phyloP scores from a whole-genome alignment of 768 basidiomycete species.

The Tremella mesenterica region DNA sequence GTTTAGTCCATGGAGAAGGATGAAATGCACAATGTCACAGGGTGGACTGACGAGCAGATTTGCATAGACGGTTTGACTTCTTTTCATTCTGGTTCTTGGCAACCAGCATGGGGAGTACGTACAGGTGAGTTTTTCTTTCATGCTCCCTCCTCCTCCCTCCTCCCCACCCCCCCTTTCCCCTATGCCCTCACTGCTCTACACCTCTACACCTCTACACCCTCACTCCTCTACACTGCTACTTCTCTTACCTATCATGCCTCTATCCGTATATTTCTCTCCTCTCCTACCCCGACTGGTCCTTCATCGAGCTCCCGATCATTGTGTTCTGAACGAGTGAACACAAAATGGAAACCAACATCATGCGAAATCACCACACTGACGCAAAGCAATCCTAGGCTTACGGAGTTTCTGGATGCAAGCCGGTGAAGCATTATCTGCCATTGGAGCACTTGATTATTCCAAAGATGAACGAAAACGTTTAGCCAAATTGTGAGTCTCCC shows the following conservation, averaged over 20 bases:
- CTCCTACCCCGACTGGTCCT: background rate
- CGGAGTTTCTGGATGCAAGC: slow-evolving; percentile 44
- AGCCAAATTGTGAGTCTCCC: slow-evolving; percentile 30
- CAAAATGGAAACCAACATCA: too few species aligned
- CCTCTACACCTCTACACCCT: too few species aligned
- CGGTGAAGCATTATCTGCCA: slow-evolving; percentile 37
- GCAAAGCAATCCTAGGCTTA: slow-evolving; percentile 43
- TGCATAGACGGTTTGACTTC: slow-evolving; percentile 43
- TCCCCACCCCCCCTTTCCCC: too few species aligned
- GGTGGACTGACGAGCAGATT: slow-evolving; percentile 26
- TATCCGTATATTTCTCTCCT: too few species aligned
- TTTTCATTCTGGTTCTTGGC: slow-evolving; percentile 92
- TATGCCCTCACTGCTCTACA: too few species aligned
- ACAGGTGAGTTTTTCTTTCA: too few species aligned
- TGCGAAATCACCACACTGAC: background rate
- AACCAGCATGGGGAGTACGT: slow-evolving; percentile 95
- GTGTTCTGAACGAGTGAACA: too few species aligned
- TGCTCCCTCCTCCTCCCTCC: background rate
- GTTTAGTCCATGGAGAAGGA: too few species aligned
- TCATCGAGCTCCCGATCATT: too few species aligned
- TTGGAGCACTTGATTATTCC: slow-evolving; percentile 39
- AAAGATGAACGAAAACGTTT: slow-evolving; percentile 40
- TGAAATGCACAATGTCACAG: too few species aligned
- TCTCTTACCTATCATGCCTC: too few species aligned
- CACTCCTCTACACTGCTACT: too few species aligned